Conservation (phyloP, 2,329 filamentous ascomycete genomes). For the Thelonectria rubi region DNA sequence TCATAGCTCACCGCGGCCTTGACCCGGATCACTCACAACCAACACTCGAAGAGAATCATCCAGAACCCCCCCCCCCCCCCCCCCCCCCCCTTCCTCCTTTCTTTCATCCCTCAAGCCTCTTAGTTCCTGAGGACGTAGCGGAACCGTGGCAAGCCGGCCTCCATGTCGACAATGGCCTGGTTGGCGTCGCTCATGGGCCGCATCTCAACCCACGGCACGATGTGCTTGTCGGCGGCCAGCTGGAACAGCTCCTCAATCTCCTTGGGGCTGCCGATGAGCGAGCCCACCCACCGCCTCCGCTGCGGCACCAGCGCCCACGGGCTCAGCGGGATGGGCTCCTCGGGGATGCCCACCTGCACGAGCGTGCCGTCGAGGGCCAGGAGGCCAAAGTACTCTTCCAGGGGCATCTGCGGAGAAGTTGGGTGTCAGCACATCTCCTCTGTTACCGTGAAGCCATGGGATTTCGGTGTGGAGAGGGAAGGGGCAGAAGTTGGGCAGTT, state of each 20-base stretch:
- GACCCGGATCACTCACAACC: not conserved
- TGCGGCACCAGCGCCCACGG: constrained; percentile 28
- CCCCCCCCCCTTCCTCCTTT: no score
- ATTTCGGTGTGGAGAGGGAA: no score
- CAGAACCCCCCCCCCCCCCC: no score
- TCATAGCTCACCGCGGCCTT: not conserved
- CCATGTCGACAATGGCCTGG: constrained; percentile 62
- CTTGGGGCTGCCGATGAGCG: constrained; percentile 57
- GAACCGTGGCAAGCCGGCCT: constrained; percentile 59
- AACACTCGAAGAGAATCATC: not conserved
- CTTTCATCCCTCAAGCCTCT: not conserved
- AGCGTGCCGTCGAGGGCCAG: constrained; percentile 64
- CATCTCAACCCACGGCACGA: constrained; percentile 65
- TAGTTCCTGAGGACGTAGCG: constrained; percentile 55
- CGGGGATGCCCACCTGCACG: constrained; percentile 69
- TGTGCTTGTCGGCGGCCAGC: constrained; percentile 63
- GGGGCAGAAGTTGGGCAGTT: no score
- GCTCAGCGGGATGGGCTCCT: constrained; percentile 32
- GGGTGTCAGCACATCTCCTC: not conserved
- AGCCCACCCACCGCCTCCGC: constrained; percentile 44
- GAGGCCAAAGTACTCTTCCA: constrained; percentile 31
- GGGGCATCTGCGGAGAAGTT: constrained; percentile 18
- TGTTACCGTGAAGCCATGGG: not conserved
- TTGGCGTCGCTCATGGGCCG: constrained; percentile 65
- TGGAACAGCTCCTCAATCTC: constrained; percentile 68